Conservation (phyloP, 2,329 filamentous ascomycete genomes). For the Arthrobotrys iridis region DNA sequence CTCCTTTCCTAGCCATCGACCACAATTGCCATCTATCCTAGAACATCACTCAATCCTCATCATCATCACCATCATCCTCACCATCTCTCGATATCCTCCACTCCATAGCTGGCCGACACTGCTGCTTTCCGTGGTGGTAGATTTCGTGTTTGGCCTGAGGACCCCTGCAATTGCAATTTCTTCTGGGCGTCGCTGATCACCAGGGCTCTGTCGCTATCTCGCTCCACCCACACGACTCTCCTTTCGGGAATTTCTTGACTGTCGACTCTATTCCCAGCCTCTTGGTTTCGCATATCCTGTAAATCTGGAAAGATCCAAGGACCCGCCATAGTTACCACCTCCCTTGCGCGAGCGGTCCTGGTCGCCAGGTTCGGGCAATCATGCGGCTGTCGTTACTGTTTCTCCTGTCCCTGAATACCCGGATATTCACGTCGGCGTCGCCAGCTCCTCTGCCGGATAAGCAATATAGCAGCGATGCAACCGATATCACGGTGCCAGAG, state of each 20-base stretch:
- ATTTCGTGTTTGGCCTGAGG: not conserved
- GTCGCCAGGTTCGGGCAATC: slow-evolving; percentile 30
- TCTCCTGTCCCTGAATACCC: slow-evolving; percentile 37
- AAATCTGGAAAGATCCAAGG: not conserved
- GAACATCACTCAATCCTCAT: not conserved
- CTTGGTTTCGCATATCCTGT: not conserved
- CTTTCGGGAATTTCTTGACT: slow-evolving; percentile 6
- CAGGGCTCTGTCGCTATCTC: not conserved
- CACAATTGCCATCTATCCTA: not conserved
- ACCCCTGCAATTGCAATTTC: not conserved
- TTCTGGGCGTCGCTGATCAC: slow-evolving; percentile 19
- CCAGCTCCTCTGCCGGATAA: slow-evolving; percentile 29
- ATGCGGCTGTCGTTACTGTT: slow-evolving; percentile 49
- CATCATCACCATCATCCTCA: not conserved
- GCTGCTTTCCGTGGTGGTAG: not conserved
- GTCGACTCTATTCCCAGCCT: slow-evolving; percentile 1
- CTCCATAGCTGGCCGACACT: not conserved
- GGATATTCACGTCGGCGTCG: slow-evolving; percentile 33
- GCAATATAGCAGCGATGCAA: not conserved
- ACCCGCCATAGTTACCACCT: not conserved
- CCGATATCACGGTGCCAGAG: slow-evolving; percentile 16
- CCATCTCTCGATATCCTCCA: slow-evolving; percentile 7
- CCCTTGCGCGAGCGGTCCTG: slow-evolving; percentile 27
- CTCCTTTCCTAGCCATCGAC: slow-evolving; percentile 6
- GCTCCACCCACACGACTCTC: slow-evolving; percentile 14